Conservation (phyloP, 148 eudicot genomes). For the Rheum nobile region DNA sequence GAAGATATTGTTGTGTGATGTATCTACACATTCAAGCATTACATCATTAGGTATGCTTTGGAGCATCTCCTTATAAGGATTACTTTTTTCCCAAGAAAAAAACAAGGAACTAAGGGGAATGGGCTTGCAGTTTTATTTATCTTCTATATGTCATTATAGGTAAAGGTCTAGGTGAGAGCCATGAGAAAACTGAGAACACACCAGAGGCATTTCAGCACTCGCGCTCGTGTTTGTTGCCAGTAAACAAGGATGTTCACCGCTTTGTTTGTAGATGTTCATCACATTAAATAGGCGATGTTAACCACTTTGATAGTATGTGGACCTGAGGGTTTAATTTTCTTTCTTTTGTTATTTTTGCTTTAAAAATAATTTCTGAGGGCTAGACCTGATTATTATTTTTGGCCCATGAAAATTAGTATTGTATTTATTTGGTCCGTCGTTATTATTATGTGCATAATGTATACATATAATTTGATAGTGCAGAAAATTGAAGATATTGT, state of each 20-base stretch:
- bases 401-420: slow-evolving; percentile 5
- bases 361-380: not conserved
- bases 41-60: slow-evolving; percentile 6
- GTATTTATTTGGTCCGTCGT: not conserved
- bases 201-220: too few species aligned
- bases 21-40: slow-evolving; percentile 1
- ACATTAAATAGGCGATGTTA: too few species aligned
- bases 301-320: too few species aligned
- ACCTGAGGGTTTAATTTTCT: not conserved
- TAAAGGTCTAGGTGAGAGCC: too few species aligned
- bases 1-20: slow-evolving; percentile 3
- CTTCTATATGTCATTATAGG: too few species aligned
- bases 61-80: not conserved
- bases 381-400: not conserved
- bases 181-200: too few species aligned
- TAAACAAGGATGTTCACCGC: too few species aligned
- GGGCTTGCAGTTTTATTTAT: not conserved
- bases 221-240: too few species aligned
- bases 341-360: not conserved
- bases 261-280: too few species aligned
- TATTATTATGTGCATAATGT: not conserved
- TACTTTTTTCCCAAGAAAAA: not conserved
- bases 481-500: slow-evolving; percentile 4
- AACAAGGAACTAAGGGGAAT: not conserved
- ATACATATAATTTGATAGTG: not conserved